Conservation (phyloP, 768 basidiomycete genomes). For the Podaxis mareebaensis region DNA sequence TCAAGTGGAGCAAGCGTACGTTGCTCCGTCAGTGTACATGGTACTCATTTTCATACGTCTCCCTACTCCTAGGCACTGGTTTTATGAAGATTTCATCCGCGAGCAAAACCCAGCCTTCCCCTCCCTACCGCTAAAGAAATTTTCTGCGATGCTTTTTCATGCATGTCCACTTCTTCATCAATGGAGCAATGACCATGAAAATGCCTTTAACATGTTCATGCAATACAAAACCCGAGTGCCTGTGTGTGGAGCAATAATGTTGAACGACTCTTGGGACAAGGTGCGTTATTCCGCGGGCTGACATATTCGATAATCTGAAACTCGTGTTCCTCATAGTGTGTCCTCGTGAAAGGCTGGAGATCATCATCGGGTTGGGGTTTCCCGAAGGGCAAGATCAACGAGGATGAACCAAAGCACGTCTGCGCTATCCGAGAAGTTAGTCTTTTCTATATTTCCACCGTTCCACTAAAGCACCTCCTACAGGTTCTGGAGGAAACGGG, state of each 20-base stretch:
- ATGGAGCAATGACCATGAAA: slow-evolving; percentile 83
- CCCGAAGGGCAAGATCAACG: slow-evolving; percentile 99
- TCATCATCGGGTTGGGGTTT: slow-evolving; percentile 98
- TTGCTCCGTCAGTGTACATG: slow-evolving; percentile 20
- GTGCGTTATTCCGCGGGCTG: slow-evolving; percentile 36
- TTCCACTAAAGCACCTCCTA: slow-evolving; percentile 16
- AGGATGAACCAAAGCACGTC: slow-evolving; percentile 77
- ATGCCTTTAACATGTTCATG: slow-evolving; percentile 89
- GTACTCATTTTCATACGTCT: slow-evolving; percentile 17
- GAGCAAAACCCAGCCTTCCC: slow-evolving; percentile 88
- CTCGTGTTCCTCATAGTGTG: slow-evolving; percentile 53
- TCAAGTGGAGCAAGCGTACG: slow-evolving; percentile 98
- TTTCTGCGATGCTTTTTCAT: slow-evolving; percentile 89
- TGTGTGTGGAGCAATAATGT: slow-evolving; percentile 96
- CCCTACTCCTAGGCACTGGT: slow-evolving; percentile 82
- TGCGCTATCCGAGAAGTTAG: slow-evolving; percentile 93
- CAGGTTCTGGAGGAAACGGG: slow-evolving; percentile 98
- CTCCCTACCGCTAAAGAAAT: slow-evolving; percentile 85
- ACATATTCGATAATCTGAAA: neutral
- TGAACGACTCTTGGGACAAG: slow-evolving; percentile 92
- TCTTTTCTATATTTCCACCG: slow-evolving; percentile 7
- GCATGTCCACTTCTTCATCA: slow-evolving; percentile 81
- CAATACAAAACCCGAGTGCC: slow-evolving; percentile 96
- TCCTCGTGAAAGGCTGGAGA: slow-evolving; percentile 99
- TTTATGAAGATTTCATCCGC: slow-evolving; percentile 98